phyloP scores from a whole-genome alignment of 257 asterid genomes.

The Nicotiana noctiflora region DNA sequence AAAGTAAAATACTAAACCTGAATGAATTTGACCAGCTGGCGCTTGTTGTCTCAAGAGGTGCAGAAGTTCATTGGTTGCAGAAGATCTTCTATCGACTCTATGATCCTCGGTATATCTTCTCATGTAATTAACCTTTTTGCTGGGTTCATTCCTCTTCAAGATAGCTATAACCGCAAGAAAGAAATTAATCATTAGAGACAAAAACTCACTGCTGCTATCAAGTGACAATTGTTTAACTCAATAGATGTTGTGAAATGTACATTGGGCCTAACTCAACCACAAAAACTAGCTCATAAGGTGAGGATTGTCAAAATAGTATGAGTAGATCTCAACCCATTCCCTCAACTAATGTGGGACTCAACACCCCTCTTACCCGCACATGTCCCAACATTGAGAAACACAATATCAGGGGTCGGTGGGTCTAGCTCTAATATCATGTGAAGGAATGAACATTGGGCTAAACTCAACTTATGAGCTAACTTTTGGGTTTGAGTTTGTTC shows the following conservation, averaged over 20 bases:
- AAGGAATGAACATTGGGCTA: too few relatives aligned
- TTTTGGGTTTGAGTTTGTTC: too few relatives aligned
- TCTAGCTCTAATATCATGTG: too few relatives aligned
- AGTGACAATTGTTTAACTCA: neutral
- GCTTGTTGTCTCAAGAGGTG: constrained; percentile 68
- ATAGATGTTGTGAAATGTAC: neutral
- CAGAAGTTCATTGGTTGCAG: constrained; percentile 53
- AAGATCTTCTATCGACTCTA: constrained; percentile 27
- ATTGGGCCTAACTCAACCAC: too few relatives aligned
- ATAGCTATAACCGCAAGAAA: constrained; percentile 28
- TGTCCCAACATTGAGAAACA: too few relatives aligned
- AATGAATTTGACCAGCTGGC: constrained; percentile 25
- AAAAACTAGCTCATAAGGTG: too few relatives aligned
- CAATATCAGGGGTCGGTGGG: too few relatives aligned
- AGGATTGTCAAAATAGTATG: too few relatives aligned
- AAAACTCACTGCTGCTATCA: neutral
- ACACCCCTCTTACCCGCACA: too few relatives aligned
- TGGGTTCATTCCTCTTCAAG: constrained; percentile 28
- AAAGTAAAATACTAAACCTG: constrained; percentile 17
- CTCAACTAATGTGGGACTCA: too few relatives aligned
- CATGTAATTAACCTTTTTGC: constrained; percentile 26
- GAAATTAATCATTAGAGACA: neutral
- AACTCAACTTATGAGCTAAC: too few relatives aligned
- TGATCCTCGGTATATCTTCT: constrained; percentile 26
- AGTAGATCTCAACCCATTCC: too few relatives aligned